A percentile compares a stretch with the other conserved stretches of the same genome.
Evolutionary conservation across 108 stramenopile species (phyloP).

Genomic region (Pseudonitzschia pungens): DNA sequence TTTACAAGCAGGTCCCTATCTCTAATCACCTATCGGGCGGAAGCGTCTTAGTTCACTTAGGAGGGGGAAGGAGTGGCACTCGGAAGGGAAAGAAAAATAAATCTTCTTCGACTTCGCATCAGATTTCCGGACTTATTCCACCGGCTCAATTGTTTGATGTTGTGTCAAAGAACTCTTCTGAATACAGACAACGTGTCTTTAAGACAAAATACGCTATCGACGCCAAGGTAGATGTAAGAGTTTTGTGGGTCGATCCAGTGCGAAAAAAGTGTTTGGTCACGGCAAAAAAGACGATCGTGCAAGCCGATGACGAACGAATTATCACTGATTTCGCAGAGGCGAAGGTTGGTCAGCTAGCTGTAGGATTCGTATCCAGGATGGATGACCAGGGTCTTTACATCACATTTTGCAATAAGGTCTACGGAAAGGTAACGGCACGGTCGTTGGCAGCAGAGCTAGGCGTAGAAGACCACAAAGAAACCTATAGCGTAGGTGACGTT

Average conservation of each 20-base stretch:
- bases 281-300: constrained; percentile 73
- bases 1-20: constrained; percentile 75
- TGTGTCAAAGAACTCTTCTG: constrained; percentile 35
- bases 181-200: constrained; percentile 65
- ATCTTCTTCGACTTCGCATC: constrained; percentile 21
- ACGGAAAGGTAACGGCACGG: constrained; percentile 67
- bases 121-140: constrained; percentile 69
- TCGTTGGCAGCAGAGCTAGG: constrained; percentile 75
- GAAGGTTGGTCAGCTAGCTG: constrained; percentile 45
- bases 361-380: constrained; percentile 78
- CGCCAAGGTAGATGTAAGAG: constrained; percentile 74
- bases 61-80: constrained; percentile 23
- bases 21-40: constrained; percentile 56
- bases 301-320: constrained; percentile 43
- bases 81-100: constrained; percentile 1
- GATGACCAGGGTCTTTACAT: constrained; percentile 72
- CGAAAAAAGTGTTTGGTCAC: constrained; percentile 71
- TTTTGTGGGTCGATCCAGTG: constrained; percentile 59
- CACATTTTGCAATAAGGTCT: constrained; percentile 82
- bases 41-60: constrained; percentile 67
- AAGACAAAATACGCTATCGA: constrained; percentile 72
- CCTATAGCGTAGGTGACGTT: constrained; percentile 79
- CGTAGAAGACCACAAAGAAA: constrained; percentile 68
- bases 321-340: constrained; percentile 48
- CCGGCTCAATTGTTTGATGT: constrained; percentile 65